phyloP scores from a whole-genome alignment of 495 filamentous ascomycete genomes.

The Penicillium parvum region DNA sequence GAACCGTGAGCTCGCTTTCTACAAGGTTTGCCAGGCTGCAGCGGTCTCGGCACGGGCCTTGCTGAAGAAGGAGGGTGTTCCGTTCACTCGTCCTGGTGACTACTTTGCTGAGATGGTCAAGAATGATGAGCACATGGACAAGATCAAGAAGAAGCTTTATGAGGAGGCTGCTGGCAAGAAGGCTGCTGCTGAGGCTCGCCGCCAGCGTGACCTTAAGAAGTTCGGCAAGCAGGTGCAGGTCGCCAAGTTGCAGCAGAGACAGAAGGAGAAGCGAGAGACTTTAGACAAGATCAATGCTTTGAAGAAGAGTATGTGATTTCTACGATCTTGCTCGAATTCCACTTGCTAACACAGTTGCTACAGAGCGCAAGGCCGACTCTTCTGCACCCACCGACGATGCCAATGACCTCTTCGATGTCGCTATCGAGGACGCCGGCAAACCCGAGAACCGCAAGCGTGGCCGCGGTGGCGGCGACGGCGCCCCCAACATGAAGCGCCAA shows the following conservation, averaged over 20 bases:
- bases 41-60: constrained; percentile 63
- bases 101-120: constrained; percentile 99
- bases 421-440: constrained; percentile 72
- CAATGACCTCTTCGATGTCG: constrained; percentile 89
- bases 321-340: no score
- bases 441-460: constrained; percentile 39
- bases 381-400: constrained; percentile 60
- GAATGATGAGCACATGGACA: constrained; percentile 95
- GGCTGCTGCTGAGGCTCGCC: constrained; percentile 83
- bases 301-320: constrained; percentile 85
- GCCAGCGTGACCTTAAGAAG: constrained; percentile 94
- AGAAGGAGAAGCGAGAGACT: constrained; percentile 83
- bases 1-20: constrained; percentile 87
- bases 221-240: constrained; percentile 99
- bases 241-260: constrained; percentile 88
- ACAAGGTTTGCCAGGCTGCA: constrained; percentile 81
- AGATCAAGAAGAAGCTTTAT: constrained; percentile 87
- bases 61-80: constrained; percentile 75
- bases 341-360: constrained; percentile 19
- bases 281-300: constrained; percentile 88
- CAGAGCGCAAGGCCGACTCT: constrained; percentile 80
- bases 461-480: constrained; percentile 28
- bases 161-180: constrained; percentile 91
- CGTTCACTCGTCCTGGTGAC: constrained; percentile 83
- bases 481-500: constrained; percentile 65